phyloP scores from a whole-genome alignment of 495 filamentous ascomycete genomes.

The Neurospora cerealis region DNA sequence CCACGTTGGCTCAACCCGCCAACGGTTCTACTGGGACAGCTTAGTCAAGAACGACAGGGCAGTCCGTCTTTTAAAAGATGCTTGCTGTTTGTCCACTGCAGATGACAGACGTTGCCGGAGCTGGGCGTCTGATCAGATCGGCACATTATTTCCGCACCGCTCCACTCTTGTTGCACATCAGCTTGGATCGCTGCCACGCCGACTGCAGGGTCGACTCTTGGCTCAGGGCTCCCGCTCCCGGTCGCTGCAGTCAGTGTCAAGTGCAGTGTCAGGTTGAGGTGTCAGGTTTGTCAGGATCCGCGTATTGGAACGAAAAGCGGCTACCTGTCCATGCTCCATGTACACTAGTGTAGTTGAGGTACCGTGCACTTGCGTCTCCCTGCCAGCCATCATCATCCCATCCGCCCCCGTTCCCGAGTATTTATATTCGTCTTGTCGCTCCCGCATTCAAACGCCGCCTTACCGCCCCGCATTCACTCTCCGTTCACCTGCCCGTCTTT shows the following conservation, averaged over 20 bases:
- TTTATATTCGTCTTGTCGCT: neutral
- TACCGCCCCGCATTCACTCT: neutral
- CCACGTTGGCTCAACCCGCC: neutral
- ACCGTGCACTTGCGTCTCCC: neutral
- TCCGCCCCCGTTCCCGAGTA: neutral
- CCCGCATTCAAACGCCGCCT: neutral
- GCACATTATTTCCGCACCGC: neutral
- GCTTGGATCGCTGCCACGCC: neutral
- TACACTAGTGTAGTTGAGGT: neutral
- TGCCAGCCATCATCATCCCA: neutral
- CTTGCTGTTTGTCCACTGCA: neutral
- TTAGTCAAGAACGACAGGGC: neutral
- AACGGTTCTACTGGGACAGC: too few relatives aligned
- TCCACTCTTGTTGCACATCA: neutral
- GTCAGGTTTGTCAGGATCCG: neutral
- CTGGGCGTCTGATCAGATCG: neutral
- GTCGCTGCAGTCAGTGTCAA: neutral
- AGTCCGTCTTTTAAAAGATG: neutral
- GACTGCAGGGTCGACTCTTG: neutral
- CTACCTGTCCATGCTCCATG: neutral
- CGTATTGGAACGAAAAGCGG: neutral
- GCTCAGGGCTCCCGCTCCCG: neutral
- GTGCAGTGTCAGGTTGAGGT: neutral
- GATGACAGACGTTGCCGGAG: neutral
- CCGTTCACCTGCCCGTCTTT: neutral